These are phyloP conservation scores for Cyclostephanos invisitatus DNA, from an alignment of 108 stramenopile species.

Conservation along the genomic window DNA sequence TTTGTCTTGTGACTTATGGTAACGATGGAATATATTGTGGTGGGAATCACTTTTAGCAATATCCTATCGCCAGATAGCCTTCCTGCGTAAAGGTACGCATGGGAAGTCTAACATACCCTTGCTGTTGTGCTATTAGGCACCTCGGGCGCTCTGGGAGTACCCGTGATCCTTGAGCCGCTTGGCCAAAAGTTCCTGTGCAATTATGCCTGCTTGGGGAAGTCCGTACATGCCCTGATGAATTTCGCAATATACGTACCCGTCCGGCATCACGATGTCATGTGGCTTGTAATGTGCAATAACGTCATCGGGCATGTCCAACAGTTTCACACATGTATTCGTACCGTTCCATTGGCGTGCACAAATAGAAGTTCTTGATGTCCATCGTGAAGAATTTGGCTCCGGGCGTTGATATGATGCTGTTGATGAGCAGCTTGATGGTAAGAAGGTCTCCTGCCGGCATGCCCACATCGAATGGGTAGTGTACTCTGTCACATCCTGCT, in stretches of 20 bases:
- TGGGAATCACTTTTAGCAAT: too few species aligned
- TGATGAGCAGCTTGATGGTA: too few species aligned
- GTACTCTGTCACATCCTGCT: too few species aligned
- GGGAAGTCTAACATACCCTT: too few species aligned
- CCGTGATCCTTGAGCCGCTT: conserved; percentile 18
- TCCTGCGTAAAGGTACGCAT: too few species aligned
- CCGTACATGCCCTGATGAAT: conserved; percentile 55
- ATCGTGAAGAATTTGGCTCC: conserved; percentile 28
- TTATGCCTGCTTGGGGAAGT: conserved; percentile 50
- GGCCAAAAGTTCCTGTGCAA: conserved; percentile 27
- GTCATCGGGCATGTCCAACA: conserved; percentile 19
- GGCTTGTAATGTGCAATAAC: conserved; percentile 49
- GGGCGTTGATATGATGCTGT: neutral
- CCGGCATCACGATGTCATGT: neutral
- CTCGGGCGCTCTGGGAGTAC: conserved; percentile 26
- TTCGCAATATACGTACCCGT: conserved; percentile 20
- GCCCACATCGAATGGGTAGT: too few species aligned
- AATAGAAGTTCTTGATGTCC: conserved; percentile 55
- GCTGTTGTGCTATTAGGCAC: too few species aligned
- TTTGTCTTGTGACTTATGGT: too few species aligned
- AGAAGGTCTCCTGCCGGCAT: too few species aligned
- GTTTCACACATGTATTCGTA: conserved; percentile 49
- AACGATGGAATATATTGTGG: too few species aligned
- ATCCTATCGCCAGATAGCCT: too few species aligned
- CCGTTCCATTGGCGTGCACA: conserved; percentile 29